phyloP scores from a whole-genome alignment of 2,329 filamentous ascomycete species.

The Fusarium sp. region DNA sequence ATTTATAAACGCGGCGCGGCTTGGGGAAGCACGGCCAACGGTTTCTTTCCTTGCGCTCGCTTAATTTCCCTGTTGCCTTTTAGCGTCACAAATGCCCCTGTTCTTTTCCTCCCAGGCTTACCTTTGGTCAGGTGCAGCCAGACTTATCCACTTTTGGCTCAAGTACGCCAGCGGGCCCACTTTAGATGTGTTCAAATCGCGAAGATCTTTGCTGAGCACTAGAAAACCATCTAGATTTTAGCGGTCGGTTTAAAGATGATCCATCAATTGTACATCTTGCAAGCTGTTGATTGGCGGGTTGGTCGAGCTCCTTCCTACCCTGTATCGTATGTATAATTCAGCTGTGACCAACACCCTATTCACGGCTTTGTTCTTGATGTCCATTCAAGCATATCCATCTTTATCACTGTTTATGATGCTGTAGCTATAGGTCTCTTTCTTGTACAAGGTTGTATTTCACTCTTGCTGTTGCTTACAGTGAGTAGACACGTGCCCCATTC shows the following conservation, averaged over 20 bases:
- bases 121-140: conserved; percentile 35
- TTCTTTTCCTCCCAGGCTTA: conserved; percentile 32
- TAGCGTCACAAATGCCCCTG: conserved; percentile 49
- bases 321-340: neutral
- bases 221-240: neutral
- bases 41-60: conserved; percentile 51
- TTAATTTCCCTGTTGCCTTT: conserved; percentile 54
- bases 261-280: neutral
- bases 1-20: conserved; percentile 58
- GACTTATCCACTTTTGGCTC: conserved; percentile 36
- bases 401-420: neutral
- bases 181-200: conserved; percentile 26
- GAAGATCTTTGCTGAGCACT: conserved; percentile 30
- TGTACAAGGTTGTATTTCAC: no score
- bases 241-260: conserved; percentile 18
- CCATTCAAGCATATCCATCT: neutral
- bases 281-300: neutral
- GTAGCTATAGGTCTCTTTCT: neutral
- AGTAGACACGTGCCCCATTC: neutral
- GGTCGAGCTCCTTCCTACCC: neutral
- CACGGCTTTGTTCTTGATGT: neutral
- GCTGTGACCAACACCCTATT: neutral
- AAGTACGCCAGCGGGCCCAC: conserved; percentile 30
- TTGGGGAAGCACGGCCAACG: conserved; percentile 50
- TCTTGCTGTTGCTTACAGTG: neutral